Conservation (phyloP, 352 stramenopile species). For the Pilasporangium apinafurcum region DNA sequence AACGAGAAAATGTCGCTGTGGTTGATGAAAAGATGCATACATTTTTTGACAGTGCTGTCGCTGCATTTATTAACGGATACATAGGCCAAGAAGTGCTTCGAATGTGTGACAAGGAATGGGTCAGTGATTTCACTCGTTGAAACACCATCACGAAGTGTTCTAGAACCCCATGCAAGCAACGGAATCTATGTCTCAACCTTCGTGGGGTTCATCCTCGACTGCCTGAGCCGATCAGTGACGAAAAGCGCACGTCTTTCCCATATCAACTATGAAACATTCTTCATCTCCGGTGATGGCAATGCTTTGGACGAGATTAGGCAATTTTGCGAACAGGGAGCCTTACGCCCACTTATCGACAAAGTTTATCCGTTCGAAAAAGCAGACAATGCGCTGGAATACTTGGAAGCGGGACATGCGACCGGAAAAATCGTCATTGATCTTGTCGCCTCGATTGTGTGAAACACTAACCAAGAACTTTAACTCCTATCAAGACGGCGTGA, state of each 20-base stretch:
- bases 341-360: conserved; percentile 34
- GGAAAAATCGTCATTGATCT: conserved; percentile 45
- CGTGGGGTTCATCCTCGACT: conserved; percentile 26
- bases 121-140: conserved; percentile 35
- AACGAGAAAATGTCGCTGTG: background rate
- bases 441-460: conserved; percentile 1
- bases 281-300: conserved; percentile 15
- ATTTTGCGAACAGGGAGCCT: conserved; percentile 16
- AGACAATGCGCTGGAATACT: conserved; percentile 29
- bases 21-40: background rate
- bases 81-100: conserved; percentile 30
- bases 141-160: conserved; percentile 16
- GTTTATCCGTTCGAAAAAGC: conserved; percentile 43
- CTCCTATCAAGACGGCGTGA: background rate
- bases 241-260: conserved; percentile 22
- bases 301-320: conserved; percentile 23
- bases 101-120: conserved; percentile 31
- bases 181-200: conserved; percentile 21
- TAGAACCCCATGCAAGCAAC: conserved; percentile 11
- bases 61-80: background rate
- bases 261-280: conserved; percentile 36
- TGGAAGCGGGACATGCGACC: conserved; percentile 30
- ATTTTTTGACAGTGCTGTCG: background rate
- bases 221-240: conserved; percentile 27
- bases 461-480: background rate